phyloP scores from a whole-genome alignment of 306 rosid species.

The Styphnolobium japonicum region DNA sequence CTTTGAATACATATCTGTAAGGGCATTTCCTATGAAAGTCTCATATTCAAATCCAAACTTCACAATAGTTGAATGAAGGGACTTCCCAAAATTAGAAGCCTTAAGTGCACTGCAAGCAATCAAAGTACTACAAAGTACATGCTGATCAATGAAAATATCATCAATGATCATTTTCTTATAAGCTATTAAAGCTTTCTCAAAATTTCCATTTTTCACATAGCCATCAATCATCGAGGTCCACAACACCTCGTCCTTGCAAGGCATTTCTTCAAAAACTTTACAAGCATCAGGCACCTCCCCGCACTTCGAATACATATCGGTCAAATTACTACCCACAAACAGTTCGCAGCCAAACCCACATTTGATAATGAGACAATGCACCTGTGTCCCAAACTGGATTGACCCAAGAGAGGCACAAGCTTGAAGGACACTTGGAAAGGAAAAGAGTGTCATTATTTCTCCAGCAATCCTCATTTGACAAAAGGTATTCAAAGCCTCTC shows the following conservation, averaged over 20 bases:
- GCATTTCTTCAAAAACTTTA: constrained; percentile 55
- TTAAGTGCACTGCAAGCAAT: constrained; percentile 43
- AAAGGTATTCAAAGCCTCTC: constrained; percentile 38
- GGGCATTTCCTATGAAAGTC: constrained; percentile 42
- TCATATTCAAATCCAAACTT: constrained; percentile 48
- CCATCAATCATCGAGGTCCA: constrained; percentile 71
- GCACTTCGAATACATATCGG: constrained; percentile 56
- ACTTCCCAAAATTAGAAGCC: constrained; percentile 37
- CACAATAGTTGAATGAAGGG: constrained; percentile 49
- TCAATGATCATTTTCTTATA: constrained; percentile 47
- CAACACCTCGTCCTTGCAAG: constrained; percentile 49
- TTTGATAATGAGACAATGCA: constrained; percentile 51
- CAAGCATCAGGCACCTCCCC: constrained; percentile 42
- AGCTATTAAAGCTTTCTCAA: constrained; percentile 41
- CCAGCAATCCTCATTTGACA: constrained; percentile 42
- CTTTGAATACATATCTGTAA: constrained; percentile 50
- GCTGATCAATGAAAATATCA: constrained; percentile 40
- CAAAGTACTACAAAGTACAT: constrained; percentile 49
- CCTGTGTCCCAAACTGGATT: constrained; percentile 42
- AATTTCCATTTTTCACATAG: constrained; percentile 47
- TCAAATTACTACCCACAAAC: constrained; percentile 58
- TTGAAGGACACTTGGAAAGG: constrained; percentile 48
- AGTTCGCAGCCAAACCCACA: constrained; percentile 39
- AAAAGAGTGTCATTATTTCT: constrained; percentile 37
- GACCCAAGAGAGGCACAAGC: constrained; percentile 50